Evolutionary conservation across 2,329 filamentous ascomycete species (phyloP).

Genomic region (Cephalotrichum gorgonifer): DNA sequence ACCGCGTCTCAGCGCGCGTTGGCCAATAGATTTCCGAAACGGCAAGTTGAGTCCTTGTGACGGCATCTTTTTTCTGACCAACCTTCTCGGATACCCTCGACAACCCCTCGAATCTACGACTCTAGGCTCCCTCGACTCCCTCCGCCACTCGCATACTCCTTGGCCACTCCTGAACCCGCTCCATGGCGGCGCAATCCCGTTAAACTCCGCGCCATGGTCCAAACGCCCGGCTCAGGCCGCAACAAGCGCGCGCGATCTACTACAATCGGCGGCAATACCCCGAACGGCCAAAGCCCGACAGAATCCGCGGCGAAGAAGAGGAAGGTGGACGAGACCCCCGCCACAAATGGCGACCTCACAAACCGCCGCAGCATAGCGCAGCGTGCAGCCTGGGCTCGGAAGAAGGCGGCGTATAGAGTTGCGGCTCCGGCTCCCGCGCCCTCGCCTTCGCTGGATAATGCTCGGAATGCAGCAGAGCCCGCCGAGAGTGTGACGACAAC

Average conservation of each 20-base stretch:
- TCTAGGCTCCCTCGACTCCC: too few species aligned
- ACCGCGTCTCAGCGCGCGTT: too few species aligned
- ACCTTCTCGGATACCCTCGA: too few species aligned
- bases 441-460: neutral
- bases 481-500: neutral
- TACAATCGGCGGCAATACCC: too few species aligned
- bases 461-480: neutral
- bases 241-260: conserved; percentile 6
- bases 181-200: neutral
- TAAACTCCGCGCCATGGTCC: conserved; percentile 5
- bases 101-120: too few species aligned
- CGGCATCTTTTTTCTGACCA: too few species aligned
- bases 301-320: conserved; percentile 6
- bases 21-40: too few species aligned
- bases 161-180: neutral
- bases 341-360: neutral
- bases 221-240: conserved; percentile 5
- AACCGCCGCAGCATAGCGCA: neutral
- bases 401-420: neutral
- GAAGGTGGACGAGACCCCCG: neutral
- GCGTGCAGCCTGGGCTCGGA: neutral
- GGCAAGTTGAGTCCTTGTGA: too few species aligned
- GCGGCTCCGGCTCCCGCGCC: neutral
- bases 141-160: too few species aligned
- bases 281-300: neutral